Percentiles rank a stretch among this genome's conserved stretches.
Conservation (phyloP, 2,329 filamentous ascomycete genomes). For the Blastomyces parvus region DNA sequence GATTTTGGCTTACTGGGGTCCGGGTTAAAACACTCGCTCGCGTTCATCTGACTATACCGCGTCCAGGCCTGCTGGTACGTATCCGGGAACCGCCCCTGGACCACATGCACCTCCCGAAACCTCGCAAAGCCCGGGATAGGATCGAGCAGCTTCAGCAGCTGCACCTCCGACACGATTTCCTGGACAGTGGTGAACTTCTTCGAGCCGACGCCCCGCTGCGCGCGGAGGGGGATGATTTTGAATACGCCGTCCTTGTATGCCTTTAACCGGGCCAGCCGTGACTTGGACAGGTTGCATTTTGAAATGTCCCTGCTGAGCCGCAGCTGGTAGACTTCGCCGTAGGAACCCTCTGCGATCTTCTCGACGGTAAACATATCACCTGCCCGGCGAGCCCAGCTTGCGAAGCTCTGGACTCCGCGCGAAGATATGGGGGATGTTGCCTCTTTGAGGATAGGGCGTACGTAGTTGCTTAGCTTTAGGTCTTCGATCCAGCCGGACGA, state of each 20-base stretch:
- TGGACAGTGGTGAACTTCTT: slow-evolving; percentile 38
- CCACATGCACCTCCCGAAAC: slow-evolving; percentile 49
- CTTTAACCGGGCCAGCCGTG: slow-evolving; percentile 29
- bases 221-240: slow-evolving; percentile 41
- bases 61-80: slow-evolving; percentile 42
- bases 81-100: slow-evolving; percentile 47
- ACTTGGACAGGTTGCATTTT: slow-evolving; percentile 28
- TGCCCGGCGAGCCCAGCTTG: slow-evolving; percentile 31
- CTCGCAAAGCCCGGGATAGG: slow-evolving; percentile 54
- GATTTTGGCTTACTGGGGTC: slow-evolving; percentile 46
- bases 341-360: slow-evolving; percentile 58
- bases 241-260: slow-evolving; percentile 38
- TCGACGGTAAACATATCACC: slow-evolving; percentile 38
- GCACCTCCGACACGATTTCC: slow-evolving; percentile 42
- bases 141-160: slow-evolving; percentile 49
- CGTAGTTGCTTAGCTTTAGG: slow-evolving; percentile 28
- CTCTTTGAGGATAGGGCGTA: slow-evolving; percentile 30
- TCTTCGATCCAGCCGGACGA: slow-evolving; percentile 30
- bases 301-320: slow-evolving; percentile 31
- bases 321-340: slow-evolving; percentile 56
- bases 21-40: slow-evolving; percentile 43
- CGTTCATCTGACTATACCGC: slow-evolving; percentile 32
- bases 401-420: slow-evolving; percentile 31
- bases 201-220: slow-evolving; percentile 32
- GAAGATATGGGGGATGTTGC: slow-evolving; percentile 29